phyloP scores from a whole-genome alignment of 163 green algal species.

The Scenedesmus sp. region DNA sequence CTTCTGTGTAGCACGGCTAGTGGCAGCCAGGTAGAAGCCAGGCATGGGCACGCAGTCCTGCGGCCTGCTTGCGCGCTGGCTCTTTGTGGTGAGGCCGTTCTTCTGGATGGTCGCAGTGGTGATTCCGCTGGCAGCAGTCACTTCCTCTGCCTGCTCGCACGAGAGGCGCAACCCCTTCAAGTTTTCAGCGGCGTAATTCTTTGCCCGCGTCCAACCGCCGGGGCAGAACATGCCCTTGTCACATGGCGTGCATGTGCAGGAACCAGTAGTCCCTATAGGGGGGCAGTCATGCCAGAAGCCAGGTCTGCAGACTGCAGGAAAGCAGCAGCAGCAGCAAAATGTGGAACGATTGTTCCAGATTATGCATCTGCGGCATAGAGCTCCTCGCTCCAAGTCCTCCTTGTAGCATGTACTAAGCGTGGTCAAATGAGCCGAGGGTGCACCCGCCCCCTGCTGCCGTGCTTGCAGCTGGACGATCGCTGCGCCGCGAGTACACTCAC shows the following conservation, averaged over 20 bases:
- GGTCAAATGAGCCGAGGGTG: not conserved
- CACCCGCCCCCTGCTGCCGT: not conserved
- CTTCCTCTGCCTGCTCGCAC: not conserved
- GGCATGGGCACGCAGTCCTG: constrained; percentile 35
- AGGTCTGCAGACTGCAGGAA: not conserved
- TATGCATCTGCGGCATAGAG: not conserved
- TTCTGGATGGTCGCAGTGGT: not conserved
- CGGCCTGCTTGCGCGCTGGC: not conserved
- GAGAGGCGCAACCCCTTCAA: not conserved
- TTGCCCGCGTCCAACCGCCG: not conserved
- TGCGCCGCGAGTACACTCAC: not conserved
- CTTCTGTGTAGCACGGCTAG: not conserved
- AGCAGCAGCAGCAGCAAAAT: not conserved
- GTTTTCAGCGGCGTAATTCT: not conserved
- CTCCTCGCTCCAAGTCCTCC: not conserved
- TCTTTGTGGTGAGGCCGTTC: constrained; percentile 24
- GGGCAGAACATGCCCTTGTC: constrained; percentile 1
- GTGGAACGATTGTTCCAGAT: not conserved
- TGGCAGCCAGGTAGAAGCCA: not conserved
- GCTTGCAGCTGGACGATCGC: not conserved
- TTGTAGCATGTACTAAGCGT: not conserved
- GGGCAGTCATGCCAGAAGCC: not conserved
- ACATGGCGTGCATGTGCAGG: not conserved
- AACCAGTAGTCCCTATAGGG: too few species aligned
- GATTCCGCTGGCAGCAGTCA: not conserved